Conservation (phyloP, 306 rosid species). For the Astragalus membranaceus region DNA sequence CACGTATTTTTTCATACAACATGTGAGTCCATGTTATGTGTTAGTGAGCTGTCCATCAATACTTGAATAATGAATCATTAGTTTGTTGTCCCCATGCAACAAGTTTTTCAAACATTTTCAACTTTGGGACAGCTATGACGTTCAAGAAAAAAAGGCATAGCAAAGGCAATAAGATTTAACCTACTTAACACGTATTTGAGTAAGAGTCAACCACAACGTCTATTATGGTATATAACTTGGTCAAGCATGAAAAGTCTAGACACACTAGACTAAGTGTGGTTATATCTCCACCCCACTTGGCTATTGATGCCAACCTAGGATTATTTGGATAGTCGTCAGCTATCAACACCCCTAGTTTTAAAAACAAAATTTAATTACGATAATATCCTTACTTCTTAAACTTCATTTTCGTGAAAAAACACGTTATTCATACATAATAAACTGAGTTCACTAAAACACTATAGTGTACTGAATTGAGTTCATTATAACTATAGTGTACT, state of each 20-base stretch:
- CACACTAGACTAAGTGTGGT: no score
- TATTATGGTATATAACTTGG: not conserved
- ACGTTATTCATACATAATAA: no score
- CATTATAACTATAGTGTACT: no score
- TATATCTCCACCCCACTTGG: no score
- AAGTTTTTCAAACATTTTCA: conserved; percentile 23
- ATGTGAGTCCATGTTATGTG: conserved; percentile 17
- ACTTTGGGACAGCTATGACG: not conserved
- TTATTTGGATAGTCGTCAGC: no score
- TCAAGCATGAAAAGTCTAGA: not conserved
- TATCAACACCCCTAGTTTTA: no score
- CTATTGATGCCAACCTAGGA: no score
- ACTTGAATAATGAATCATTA: conserved; percentile 14
- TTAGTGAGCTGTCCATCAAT: conserved; percentile 13
- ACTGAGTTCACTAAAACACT: no score
- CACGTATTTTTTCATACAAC: not conserved
- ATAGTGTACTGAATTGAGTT: no score
- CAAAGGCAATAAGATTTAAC: not conserved
- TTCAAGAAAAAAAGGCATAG: not conserved
- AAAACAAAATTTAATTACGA: no score
- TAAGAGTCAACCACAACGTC: not conserved
- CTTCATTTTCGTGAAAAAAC: no score
- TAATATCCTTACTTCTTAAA: no score
- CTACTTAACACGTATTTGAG: conserved; percentile 6
- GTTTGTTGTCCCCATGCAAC: conserved; percentile 7